A percentile compares a stretch with the other conserved stretches of the same genome.
These are phyloP conservation scores for Heritiera fomes DNA, from an alignment of 345 rosid species.

Conservation along the genomic window DNA sequence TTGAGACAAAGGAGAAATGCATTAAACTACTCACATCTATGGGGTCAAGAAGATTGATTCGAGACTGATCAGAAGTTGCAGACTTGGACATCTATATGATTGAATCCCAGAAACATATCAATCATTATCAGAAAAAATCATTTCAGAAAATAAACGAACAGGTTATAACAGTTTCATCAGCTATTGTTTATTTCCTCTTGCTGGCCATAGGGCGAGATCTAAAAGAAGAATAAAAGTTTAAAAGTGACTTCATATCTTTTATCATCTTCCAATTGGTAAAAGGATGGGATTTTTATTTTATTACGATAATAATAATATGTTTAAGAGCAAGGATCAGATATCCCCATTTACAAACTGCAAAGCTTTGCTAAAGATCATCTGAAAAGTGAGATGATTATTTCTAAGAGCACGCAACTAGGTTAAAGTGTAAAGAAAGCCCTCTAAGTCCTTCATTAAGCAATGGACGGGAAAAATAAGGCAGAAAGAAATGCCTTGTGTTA, in stretches of 20 bases:
- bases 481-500: background rate
- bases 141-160: background rate
- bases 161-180: background rate
- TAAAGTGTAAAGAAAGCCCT: background rate
- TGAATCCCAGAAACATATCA: slow-evolving; percentile 24
- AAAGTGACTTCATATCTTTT: slow-evolving; percentile 2
- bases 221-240: background rate
- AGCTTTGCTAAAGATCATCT: background rate
- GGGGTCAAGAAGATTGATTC: slow-evolving; percentile 93
- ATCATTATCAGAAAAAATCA: slow-evolving; percentile 6
- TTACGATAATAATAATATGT: background rate
- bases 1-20: slow-evolving; percentile 18
- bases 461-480: background rate
- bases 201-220: background rate
- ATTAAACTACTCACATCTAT: slow-evolving; percentile 67
- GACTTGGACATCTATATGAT: slow-evolving; percentile 91
- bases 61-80: slow-evolving; percentile 86
- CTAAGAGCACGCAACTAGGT: background rate
- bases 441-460: slow-evolving; percentile 11
- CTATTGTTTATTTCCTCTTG: background rate
- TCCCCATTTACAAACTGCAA: background rate
- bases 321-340: background rate
- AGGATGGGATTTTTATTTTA: slow-evolving; percentile 1
- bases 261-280: background rate
- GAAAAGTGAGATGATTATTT: background rate